Evolutionary conservation across 495 filamentous ascomycete species (phyloP).

Genomic region (Parachaetomium inaequale): DNA sequence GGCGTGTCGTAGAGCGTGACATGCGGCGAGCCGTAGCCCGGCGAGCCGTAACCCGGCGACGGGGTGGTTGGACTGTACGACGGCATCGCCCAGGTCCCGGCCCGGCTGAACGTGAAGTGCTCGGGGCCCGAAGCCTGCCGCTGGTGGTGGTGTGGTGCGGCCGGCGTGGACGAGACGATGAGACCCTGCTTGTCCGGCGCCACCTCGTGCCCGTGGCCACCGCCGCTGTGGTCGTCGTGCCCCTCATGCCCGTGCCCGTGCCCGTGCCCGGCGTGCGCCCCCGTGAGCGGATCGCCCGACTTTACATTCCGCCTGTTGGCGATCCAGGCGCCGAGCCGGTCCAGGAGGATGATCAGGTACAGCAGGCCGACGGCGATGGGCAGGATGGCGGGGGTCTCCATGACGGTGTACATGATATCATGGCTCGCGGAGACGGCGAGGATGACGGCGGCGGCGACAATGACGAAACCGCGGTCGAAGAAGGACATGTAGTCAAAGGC

Average conservation of each 20-base stretch:
- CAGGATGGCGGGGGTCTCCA: slow-evolving; percentile 18
- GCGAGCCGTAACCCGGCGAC: too few species aligned
- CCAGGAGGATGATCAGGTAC: slow-evolving; percentile 21
- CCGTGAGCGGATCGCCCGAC: slow-evolving; percentile 16
- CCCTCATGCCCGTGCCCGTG: slow-evolving; percentile 8
- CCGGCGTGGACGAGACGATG: background rate
- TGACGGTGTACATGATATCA: slow-evolving; percentile 19
- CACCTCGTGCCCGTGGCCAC: background rate
- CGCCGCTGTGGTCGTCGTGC: too few species aligned
- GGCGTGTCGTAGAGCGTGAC: background rate
- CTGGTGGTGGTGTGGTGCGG: too few species aligned
- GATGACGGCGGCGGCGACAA: slow-evolving; percentile 6
- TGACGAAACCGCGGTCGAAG: slow-evolving; percentile 10
- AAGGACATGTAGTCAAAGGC: slow-evolving; percentile 18
- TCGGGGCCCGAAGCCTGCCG: too few species aligned
- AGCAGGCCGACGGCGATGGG: slow-evolving; percentile 16
- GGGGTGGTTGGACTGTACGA: too few species aligned
- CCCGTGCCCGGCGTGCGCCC: too few species aligned
- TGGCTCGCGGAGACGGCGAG: slow-evolving; percentile 16
- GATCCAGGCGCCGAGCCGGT: slow-evolving; percentile 20
- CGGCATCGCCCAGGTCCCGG: too few species aligned
- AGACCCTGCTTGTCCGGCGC: slow-evolving; percentile 2
- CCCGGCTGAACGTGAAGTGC: too few species aligned
- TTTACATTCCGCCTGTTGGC: slow-evolving; percentile 22
- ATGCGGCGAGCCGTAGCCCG: background rate